Evolutionary conservation across 805 yeast species (phyloP).

Genomic region (Sugiyamaella chiloensis): DNA sequence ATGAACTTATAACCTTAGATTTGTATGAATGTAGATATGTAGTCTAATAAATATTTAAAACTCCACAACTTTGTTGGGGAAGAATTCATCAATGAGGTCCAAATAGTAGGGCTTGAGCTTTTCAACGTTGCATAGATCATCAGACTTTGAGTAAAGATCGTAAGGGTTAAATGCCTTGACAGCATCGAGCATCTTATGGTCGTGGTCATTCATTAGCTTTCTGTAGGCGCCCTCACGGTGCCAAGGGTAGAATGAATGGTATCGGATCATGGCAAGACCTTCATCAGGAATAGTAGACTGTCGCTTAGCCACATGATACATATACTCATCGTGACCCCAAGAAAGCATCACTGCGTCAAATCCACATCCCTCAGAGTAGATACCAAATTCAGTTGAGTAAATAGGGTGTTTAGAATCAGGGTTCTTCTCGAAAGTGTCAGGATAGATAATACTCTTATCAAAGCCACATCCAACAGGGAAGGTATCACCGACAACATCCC

Average conservation of each 20-base stretch:
- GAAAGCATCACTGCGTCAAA: slow-evolving; percentile 66
- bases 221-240: slow-evolving; percentile 67
- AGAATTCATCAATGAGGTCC: slow-evolving; percentile 63
- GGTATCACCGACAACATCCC: slow-evolving; percentile 81
- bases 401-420: slow-evolving; percentile 63
- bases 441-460: slow-evolving; percentile 56
- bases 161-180: slow-evolving; percentile 66
- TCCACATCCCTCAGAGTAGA: slow-evolving; percentile 63
- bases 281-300: slow-evolving; percentile 63
- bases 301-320: slow-evolving; percentile 66
- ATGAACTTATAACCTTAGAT: no score
- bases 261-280: slow-evolving; percentile 69
- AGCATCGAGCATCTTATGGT: slow-evolving; percentile 56
- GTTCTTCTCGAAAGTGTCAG: slow-evolving; percentile 56
- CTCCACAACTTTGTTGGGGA: slow-evolving; percentile 55
- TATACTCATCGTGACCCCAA: slow-evolving; percentile 80
- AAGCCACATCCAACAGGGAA: slow-evolving; percentile 72
- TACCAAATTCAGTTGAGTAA: slow-evolving; percentile 63
- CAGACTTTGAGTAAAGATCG: slow-evolving; percentile 64
- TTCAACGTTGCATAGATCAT: slow-evolving; percentile 47
- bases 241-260: slow-evolving; percentile 76
- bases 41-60: slow-evolving; percentile 46
- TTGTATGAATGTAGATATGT: no score
- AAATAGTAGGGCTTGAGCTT: slow-evolving; percentile 55
- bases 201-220: slow-evolving; percentile 62